Percentiles rank a stretch among this genome's conserved stretches.
These are phyloP conservation scores for Pyrenophora teres DNA, from an alignment of 2,329 filamentous ascomycete species.

Conservation along the genomic window DNA sequence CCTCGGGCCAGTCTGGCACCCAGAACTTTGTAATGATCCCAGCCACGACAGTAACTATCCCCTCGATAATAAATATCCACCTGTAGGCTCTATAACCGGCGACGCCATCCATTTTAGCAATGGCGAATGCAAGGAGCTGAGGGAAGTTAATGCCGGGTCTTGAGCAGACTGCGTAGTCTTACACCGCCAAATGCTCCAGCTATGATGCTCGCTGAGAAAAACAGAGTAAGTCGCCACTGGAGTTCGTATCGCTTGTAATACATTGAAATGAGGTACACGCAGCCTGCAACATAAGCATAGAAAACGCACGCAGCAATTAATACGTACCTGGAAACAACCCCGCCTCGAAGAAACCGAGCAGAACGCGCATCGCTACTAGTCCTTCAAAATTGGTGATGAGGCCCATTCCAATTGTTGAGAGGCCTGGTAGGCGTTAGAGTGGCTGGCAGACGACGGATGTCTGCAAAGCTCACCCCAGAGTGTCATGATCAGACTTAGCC, in stretches of 20 bases:
- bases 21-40: slow-evolving; percentile 57
- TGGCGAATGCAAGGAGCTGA: slow-evolving; percentile 51
- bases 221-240: slow-evolving; percentile 49
- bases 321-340: slow-evolving; percentile 37
- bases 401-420: slow-evolving; percentile 52
- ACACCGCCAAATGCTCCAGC: slow-evolving; percentile 50
- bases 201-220: slow-evolving; percentile 49
- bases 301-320: background rate
- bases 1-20: slow-evolving; percentile 55
- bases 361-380: slow-evolving; percentile 53
- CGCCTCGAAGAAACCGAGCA: slow-evolving; percentile 47
- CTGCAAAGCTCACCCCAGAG: slow-evolving; percentile 38
- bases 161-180: slow-evolving; percentile 4
- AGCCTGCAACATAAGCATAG: slow-evolving; percentile 21
- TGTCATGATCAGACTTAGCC: slow-evolving; percentile 47
- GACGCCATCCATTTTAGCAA: slow-evolving; percentile 65
- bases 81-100: slow-evolving; percentile 48
- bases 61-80: slow-evolving; percentile 43
- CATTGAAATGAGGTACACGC: slow-evolving; percentile 42
- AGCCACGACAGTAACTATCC: slow-evolving; percentile 32
- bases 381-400: slow-evolving; percentile 54
- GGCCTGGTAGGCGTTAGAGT: slow-evolving; percentile 16
- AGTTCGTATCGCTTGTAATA: slow-evolving; percentile 53
- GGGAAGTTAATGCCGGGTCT: background rate
- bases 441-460: background rate